Percentiles rank a stretch among this genome's conserved stretches.
These are phyloP conservation scores for Pittosporum tobira DNA, from an alignment of 129 eudicot species.

Conservation along the genomic window DNA sequence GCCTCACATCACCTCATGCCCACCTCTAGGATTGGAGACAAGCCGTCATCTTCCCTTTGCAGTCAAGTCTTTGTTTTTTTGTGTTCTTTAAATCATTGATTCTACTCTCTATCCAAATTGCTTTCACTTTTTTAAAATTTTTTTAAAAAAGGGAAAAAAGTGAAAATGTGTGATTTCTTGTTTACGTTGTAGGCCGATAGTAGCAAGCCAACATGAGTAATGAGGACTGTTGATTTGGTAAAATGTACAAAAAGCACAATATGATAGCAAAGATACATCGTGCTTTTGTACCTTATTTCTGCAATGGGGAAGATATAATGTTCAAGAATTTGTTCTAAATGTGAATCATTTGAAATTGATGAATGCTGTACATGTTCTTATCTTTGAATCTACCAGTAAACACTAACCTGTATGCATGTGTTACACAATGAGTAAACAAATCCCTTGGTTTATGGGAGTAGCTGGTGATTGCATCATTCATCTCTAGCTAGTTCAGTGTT, in stretches of 20 bases:
- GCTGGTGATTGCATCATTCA: not conserved
- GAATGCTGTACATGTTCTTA: too few relatives aligned
- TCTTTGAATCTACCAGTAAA: not conserved
- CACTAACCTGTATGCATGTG: not conserved
- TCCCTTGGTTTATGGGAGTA: not conserved
- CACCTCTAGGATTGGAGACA: conserved; percentile 7
- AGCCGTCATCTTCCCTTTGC: conserved; percentile 10
- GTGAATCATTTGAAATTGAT: not conserved
- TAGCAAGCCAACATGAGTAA: too few relatives aligned
- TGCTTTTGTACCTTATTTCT: not conserved
- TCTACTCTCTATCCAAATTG: not conserved
- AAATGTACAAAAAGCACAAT: not conserved
- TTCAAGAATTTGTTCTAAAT: not conserved
- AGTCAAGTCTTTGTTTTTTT: conserved; percentile 2
- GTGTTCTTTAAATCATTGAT: not conserved
- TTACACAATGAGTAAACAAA: not conserved
- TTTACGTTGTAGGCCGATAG: too few relatives aligned
- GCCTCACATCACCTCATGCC: conserved; percentile 9
- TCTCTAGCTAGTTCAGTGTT: not conserved
- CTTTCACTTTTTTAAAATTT: not conserved
- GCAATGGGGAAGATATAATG: not conserved
- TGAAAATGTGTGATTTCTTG: not conserved
- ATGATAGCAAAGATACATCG: not conserved
- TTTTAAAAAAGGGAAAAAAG: too few relatives aligned
- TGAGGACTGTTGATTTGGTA: too few relatives aligned